Conservation (phyloP, 164 flowering plant genomes). For the Euptelea pleiosperma region DNA sequence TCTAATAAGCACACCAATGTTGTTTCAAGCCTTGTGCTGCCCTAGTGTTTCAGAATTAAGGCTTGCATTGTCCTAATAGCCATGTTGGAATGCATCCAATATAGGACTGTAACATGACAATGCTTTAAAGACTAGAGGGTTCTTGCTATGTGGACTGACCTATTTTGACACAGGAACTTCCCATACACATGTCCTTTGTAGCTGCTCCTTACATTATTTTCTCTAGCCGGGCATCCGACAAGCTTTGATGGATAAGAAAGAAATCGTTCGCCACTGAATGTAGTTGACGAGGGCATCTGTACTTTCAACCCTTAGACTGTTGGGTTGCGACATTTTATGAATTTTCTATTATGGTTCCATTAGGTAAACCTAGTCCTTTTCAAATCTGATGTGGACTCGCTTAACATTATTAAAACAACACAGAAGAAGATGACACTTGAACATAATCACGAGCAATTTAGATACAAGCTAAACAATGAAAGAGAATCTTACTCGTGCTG, state of each 20-base stretch:
- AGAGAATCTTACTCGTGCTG: slow-evolving; percentile 57
- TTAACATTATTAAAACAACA: neutral
- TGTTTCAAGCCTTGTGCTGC: neutral
- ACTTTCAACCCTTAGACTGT: slow-evolving; percentile 1
- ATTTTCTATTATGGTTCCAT: neutral
- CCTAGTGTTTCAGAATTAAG: neutral
- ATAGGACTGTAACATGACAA: neutral
- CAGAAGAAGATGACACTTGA: no score
- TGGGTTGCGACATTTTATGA: slow-evolving; percentile 4
- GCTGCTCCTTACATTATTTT: neutral
- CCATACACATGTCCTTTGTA: neutral
- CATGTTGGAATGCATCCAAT: neutral
- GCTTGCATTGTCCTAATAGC: neutral
- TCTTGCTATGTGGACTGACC: neutral
- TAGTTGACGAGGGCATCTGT: no score
- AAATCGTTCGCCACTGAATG: no score
- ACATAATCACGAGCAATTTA: neutral
- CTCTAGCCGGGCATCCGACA: neutral
- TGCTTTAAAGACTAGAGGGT: neutral
- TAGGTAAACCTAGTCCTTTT: neutral
- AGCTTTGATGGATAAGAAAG: neutral
- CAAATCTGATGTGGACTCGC: neutral
- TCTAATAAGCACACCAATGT: no score
- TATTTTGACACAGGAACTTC: neutral
- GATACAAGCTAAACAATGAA: neutral